A percentile compares a stretch with the other conserved stretches of the same genome.
phyloP scores from a whole-genome alignment of 495 filamentous ascomycete species.

The Aspergillus coremiiformis region DNA sequence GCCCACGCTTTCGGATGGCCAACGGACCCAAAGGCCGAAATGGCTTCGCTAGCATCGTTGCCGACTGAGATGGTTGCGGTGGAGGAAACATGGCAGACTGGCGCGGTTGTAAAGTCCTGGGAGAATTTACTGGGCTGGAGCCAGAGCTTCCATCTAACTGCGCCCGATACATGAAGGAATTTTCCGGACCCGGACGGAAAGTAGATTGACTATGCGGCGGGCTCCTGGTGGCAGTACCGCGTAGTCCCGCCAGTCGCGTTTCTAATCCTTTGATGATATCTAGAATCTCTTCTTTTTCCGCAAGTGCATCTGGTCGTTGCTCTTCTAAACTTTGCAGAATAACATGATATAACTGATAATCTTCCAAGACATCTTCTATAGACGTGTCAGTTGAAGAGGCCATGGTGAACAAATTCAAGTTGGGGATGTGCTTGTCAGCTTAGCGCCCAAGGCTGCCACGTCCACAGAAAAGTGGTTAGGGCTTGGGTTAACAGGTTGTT shows the following conservation, averaged over 20 bases:
- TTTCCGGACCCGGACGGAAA: not conserved
- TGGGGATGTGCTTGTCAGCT: not conserved
- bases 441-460: not conserved
- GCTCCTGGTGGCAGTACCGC: constrained; percentile 5
- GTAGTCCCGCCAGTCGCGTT: constrained; percentile 15
- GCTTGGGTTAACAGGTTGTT: not conserved
- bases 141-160: constrained; percentile 16
- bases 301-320: constrained; percentile 17
- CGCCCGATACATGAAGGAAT: not conserved
- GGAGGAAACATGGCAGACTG: constrained; percentile 4
- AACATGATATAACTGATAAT: constrained; percentile 32
- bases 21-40: not conserved
- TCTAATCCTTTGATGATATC: constrained; percentile 16
- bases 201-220: not conserved
- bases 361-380: constrained; percentile 26
- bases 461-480: not conserved
- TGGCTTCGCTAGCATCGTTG: not conserved
- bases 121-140: not conserved
- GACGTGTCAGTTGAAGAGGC: constrained; percentile 7
- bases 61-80: not conserved
- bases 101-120: not conserved
- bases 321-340: constrained; percentile 35
- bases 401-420: constrained; percentile 9
- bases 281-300: constrained; percentile 19
- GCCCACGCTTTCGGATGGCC: constrained; percentile 12